A percentile compares a stretch with the other conserved stretches of the same genome.
Conservation (phyloP, 768 basidiomycete species). For the Jaapia argillacea region DNA sequence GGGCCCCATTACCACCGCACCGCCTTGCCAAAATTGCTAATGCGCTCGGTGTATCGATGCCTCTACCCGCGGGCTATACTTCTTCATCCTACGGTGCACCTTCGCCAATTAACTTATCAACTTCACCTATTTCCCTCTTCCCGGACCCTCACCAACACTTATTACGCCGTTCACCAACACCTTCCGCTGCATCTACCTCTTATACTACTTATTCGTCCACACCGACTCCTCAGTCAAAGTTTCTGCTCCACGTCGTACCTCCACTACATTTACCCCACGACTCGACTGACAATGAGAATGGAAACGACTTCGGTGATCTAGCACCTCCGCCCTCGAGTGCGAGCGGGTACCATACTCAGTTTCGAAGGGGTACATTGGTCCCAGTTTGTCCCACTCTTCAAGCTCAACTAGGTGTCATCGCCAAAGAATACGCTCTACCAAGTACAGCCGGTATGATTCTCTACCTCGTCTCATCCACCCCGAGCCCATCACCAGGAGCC, state of each 20-base stretch:
- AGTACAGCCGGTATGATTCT: constrained; percentile 76
- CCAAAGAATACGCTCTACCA: constrained; percentile 88
- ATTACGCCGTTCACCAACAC: constrained; percentile 25
- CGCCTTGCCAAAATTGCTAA: constrained; percentile 78
- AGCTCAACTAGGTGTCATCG: constrained; percentile 77
- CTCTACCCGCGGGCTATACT: constrained; percentile 42
- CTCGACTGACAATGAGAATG: constrained; percentile 24
- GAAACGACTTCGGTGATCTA: constrained; percentile 34
- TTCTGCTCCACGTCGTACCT: constrained; percentile 77
- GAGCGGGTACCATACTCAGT: constrained; percentile 71
- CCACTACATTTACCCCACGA: constrained; percentile 65
- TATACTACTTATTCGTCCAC: constrained; percentile 23
- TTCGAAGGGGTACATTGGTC: constrained; percentile 78
- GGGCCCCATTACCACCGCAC: constrained; percentile 63
- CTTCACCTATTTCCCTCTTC: constrained; percentile 17
- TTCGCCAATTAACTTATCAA: constrained; percentile 9
- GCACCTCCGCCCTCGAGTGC: constrained; percentile 44
- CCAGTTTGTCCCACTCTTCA: constrained; percentile 79
- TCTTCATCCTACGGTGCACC: constrained; percentile 6
- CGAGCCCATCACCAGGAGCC: constrained; percentile 6
- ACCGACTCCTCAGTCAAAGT: constrained; percentile 45
- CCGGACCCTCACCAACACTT: constrained; percentile 44
- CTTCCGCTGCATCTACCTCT: constrained; percentile 28
- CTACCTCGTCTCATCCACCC: constrained; percentile 53
- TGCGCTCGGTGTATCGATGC: constrained; percentile 73